Evolutionary conservation across 1,284 basidiomycete species (phyloP), one percentile per base, ranked within the genome.

Genomic region (Violaceomyces palustris): DNA sequence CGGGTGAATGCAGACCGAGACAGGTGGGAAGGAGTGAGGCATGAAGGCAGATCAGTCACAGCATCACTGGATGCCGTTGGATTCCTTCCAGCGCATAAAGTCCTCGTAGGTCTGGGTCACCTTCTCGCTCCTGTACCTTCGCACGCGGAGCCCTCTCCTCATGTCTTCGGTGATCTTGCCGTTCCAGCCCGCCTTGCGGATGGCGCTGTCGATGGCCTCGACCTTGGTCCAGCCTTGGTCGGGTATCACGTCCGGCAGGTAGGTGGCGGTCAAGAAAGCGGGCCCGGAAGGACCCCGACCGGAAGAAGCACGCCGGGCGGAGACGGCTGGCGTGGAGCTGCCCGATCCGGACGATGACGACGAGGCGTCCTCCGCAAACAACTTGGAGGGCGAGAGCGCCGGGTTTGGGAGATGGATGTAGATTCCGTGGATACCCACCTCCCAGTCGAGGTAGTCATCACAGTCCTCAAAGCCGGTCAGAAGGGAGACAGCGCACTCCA

Each of bases 201-300:
- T 90, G 12, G 90, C 89, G 62, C 83, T 88, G 62, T 92, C 84
- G 32, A 98, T 78, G 2, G 93, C 85, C 70, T 94, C 87, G 40
- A 84, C 77, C 78, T 87, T 86, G 47, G 83, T 82, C 93, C 93
- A 98, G 3, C 88, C 90, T 75, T 97, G 93, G 37, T 89, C 89
- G 1, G 84, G 81, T 30, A 87, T 85, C 40, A 98, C 86, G 50
- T 97, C 85, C 3, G 93, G 93, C n/a, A 98, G 80, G 74, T 94
- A 98, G 1, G 88, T 93, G 3, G 92, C 92, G 3, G 83, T 83
- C 58, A 94, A 83, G 3, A 46, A 81, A 80, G 65, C 76, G 25
- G 42, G 49, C 7, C 33, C 46, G 25, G 7, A 15, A 38, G 22
- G 27, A 17, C n/a, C n/a, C n/a, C n/a, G n/a, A n/a, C n/a, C n/a